These are phyloP conservation scores for Castanea crenata DNA, from an alignment of 306 rosid species.

Conservation along the genomic window DNA sequence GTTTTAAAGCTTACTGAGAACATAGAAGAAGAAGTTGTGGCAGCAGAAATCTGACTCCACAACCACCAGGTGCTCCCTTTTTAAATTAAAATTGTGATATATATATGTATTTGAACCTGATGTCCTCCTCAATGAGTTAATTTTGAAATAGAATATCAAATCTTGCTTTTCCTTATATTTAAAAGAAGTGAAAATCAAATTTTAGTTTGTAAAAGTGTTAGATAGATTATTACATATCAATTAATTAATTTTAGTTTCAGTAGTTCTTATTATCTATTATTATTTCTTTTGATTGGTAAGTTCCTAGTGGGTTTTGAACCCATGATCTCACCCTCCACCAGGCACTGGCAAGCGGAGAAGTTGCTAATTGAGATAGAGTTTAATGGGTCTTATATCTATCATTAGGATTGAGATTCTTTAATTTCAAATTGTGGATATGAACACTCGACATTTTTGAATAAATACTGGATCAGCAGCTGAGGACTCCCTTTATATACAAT, in stretches of 20 bases:
- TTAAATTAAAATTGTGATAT: too few species aligned
- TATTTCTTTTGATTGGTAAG: too few species aligned
- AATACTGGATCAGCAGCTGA: background rate
- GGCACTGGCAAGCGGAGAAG: too few species aligned
- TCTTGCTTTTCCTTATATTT: background rate
- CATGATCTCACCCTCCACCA: too few species aligned
- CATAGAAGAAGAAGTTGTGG: background rate
- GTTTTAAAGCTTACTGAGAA: background rate
- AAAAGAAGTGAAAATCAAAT: background rate
- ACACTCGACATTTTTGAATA: background rate
- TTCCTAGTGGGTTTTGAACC: too few species aligned
- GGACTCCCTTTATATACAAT: background rate
- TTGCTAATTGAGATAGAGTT: too few species aligned
- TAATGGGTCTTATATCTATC: background rate
- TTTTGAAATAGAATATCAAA: background rate
- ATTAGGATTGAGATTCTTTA: background rate
- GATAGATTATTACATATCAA: background rate
- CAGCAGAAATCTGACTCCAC: background rate
- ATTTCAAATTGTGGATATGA: background rate
- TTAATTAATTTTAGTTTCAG: background rate
- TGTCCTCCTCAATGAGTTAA: background rate
- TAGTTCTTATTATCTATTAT: background rate
- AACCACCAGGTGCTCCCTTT: background rate
- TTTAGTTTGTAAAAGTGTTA: background rate
- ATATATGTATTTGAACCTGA: background rate